Percentiles rank a stretch among this genome's conserved stretches.
Conservation (phyloP, 1,139 yeast genomes). For the Blastobotrys apis region DNA sequence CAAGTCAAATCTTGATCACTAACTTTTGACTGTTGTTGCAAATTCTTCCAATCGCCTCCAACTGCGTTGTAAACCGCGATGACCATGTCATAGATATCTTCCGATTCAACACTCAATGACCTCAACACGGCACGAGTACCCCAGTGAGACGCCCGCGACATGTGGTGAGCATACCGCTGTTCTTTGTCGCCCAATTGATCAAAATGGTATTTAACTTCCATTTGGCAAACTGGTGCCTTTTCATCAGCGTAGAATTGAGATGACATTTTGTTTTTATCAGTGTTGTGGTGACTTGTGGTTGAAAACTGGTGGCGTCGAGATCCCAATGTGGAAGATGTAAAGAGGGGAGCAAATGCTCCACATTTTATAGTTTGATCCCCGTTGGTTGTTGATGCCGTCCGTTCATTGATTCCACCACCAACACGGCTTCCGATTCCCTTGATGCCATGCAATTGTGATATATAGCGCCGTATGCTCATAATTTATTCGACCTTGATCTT, state of each 20-base stretch:
- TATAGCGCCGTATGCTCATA: too few species aligned
- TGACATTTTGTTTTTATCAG: slow-evolving; percentile 9
- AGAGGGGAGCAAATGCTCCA: too few species aligned
- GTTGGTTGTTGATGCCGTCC: too few species aligned
- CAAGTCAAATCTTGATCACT: slow-evolving; percentile 39
- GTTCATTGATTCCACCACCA: too few species aligned
- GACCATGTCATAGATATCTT: slow-evolving; percentile 64
- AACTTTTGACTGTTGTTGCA: slow-evolving; percentile 29
- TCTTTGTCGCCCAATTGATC: slow-evolving; percentile 50
- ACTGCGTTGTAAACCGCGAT: slow-evolving; percentile 51
- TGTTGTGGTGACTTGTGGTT: slow-evolving; percentile 1
- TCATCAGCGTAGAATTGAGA: slow-evolving; percentile 40
- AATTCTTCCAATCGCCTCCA: slow-evolving; percentile 48
- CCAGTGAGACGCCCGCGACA: slow-evolving; percentile 75
- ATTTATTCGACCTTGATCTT: too few species aligned
- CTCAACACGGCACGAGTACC: slow-evolving; percentile 77
- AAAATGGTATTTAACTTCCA: slow-evolving; percentile 42
- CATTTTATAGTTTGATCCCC: too few species aligned
- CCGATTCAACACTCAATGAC: slow-evolving; percentile 83
- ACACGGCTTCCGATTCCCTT: too few species aligned
- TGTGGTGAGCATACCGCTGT: slow-evolving; percentile 71
- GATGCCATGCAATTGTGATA: too few species aligned
- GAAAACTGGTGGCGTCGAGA: neutral
- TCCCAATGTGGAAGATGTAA: too few species aligned
- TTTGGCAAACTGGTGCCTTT: slow-evolving; percentile 42